Conservation (phyloP, 2,329 filamentous ascomycete species). For the Sclerotinia glacialis region DNA sequence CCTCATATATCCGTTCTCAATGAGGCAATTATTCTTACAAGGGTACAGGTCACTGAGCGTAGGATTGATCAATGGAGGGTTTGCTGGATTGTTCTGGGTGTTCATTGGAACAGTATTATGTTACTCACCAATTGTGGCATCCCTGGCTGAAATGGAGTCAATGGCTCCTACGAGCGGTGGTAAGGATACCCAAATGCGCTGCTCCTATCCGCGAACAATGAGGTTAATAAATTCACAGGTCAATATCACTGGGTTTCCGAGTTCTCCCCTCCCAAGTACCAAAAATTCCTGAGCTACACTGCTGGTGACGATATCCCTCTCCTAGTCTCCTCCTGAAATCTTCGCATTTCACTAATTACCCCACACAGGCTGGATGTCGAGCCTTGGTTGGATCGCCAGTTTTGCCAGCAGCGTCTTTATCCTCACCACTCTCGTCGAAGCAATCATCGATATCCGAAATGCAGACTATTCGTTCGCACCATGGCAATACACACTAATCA, state of each 20-base stretch:
- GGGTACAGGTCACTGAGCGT: slow-evolving; percentile 35
- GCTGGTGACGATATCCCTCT: slow-evolving; percentile 38
- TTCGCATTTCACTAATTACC: slow-evolving; percentile 15
- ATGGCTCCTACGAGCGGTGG: slow-evolving; percentile 34
- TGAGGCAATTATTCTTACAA: neutral
- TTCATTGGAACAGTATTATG: slow-evolving; percentile 41
- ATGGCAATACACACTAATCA: slow-evolving; percentile 47
- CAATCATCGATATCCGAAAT: slow-evolving; percentile 40
- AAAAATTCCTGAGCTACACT: slow-evolving; percentile 54
- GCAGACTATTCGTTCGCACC: slow-evolving; percentile 39
- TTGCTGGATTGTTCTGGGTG: slow-evolving; percentile 44
- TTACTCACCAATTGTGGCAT: slow-evolving; percentile 32
- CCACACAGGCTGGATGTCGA: slow-evolving; percentile 45
- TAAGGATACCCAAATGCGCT: neutral
- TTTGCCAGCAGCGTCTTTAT: slow-evolving; percentile 45
- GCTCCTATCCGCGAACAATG: neutral
- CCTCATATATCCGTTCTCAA: neutral
- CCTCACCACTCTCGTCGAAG: slow-evolving; percentile 46
- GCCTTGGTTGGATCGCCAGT: slow-evolving; percentile 47
- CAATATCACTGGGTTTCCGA: slow-evolving; percentile 60
- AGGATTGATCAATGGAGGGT: slow-evolving; percentile 34
- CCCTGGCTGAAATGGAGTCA: slow-evolving; percentile 35
- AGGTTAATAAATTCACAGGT: slow-evolving; percentile 47
- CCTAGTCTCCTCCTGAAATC: neutral
- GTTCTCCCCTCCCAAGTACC: slow-evolving; percentile 48